Percentiles rank a stretch among this genome's conserved stretches.
Conservation (phyloP, 331 rosid genomes). For the Malus hybrid region DNA sequence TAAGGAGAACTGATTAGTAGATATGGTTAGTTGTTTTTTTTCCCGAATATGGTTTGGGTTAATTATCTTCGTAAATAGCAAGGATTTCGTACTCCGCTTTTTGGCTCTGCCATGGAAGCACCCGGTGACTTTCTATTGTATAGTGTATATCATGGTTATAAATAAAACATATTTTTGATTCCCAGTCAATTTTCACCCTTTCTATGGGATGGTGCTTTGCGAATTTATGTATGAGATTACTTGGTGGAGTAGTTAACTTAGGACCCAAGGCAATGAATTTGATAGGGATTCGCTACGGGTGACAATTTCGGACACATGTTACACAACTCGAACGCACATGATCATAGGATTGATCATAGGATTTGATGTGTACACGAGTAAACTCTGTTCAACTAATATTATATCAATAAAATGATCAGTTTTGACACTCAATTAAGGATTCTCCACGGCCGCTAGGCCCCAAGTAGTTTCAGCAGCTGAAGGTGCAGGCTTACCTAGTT, state of each 20-base stretch:
- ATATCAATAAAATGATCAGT: neutral
- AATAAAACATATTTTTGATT: neutral
- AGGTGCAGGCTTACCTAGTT: slow-evolving; percentile 30
- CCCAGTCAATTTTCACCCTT: neutral
- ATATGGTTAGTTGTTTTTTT: neutral
- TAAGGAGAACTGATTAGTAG: slow-evolving; percentile 43
- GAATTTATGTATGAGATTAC: too few species aligned
- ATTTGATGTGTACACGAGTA: too few species aligned
- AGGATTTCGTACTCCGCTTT: slow-evolving; percentile 6
- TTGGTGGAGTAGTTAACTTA: too few species aligned
- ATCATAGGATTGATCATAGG: too few species aligned
- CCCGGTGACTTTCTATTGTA: neutral
- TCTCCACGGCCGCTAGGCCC: slow-evolving; percentile 39
- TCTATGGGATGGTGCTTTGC: too few species aligned
- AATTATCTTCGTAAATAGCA: slow-evolving; percentile 10
- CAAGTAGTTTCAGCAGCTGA: slow-evolving; percentile 56
- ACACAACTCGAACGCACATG: too few species aligned
- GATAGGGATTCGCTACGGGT: too few species aligned
- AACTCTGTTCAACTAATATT: too few species aligned
- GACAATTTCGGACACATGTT: too few species aligned
- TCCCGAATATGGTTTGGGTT: slow-evolving; percentile 4
- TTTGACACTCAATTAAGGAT: neutral
- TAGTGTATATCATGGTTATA: neutral
- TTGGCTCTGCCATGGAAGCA: neutral
- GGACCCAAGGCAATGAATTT: too few species aligned